Base-by-base conservation (phyloP, 1,284 basidiomycete species). In the Puccinia horiana region DNA sequence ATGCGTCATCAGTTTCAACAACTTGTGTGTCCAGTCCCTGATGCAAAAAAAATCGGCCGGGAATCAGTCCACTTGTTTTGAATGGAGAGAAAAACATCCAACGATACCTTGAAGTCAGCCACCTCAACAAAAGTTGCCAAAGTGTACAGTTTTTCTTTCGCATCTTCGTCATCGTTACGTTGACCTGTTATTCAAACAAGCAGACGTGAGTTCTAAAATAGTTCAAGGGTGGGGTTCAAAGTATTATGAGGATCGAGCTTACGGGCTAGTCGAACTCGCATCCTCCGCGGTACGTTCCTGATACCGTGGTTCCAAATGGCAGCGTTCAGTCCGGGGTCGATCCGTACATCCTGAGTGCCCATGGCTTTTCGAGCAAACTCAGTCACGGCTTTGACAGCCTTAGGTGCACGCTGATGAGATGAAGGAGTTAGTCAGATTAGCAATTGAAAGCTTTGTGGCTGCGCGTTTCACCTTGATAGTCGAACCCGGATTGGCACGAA, bases 61-160 rank as follows among this genome's bases (percentile, higher is more conserved):
- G 52, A 35, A 74, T 1, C 32, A 23, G 29, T 75, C 37, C 23
- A 58, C 78, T n/a, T 65, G 49, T n/a, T 76, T 69, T 26, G 26
- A 42, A 20, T n/a, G 86, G 83, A 91, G 94, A 92, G 96, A 95
- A 92, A 95, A 95, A 78, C 83, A 26, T 8, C 5, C n/a, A 37
- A n/a, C 23, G 92, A 84, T 44, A 84, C 78, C 77, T 84, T 90
- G 69, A 90, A 88, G 78, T 81, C 79, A 29, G 44, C 47, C 16
- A 94, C 93, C 74, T 91, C 90, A 84, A 97, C 92, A 87, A 93
- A 91, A 83, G 91, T 91, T 84, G 93, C 95, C 87, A 95, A 93
- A 76, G 94, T 96, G 91, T 90, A 97, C 82, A 98, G 92, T 90
- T 96, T 97, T 90, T 98, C 95, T 90, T 96, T 96, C 84, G 95